Base-by-base conservation (phyloP, 2,329 filamentous ascomycete genomes). In the Trichoderma guizhouense region DNA sequence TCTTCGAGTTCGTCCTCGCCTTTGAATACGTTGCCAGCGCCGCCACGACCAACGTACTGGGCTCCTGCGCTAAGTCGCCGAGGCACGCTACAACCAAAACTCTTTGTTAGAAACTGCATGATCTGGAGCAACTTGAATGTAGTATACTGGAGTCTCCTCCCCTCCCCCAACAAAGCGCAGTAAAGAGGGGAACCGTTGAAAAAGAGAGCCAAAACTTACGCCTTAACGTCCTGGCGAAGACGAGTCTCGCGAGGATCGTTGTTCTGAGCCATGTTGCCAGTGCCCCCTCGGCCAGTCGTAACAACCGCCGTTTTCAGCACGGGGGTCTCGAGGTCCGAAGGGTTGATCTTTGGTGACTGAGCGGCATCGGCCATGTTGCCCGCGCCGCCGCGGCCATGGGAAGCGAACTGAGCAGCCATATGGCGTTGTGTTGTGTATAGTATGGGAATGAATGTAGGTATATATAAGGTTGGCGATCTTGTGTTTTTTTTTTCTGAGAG, bases 261-360 rank as follows among this genome's bases (percentile, higher is more conserved):
- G 79, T 91, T 91, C 76, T 83, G 85, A 62, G 92, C 90, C 92
- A 97, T 97, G 84, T 97, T 97, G 73, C 94, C 94, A 5, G 89
- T 91, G 73, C 95, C 95, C 71, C 95, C 95, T 66, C 95, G 92
- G 71, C 95, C 95, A 3, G 95, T 98, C 24, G 95, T 97, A 79
- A 95, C 94, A 75, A 93, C 86, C n/a, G 92, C 84, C 61, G 88
- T 88, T 84, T 97, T 97, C 79, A 98, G 89, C 14, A 89, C 92
- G 1, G 95, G 95, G 1, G 94, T 97, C 77, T 91, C 84, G 74
- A 97, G 89, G 78, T 95, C 92, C 72, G 88, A 82, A 58, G 89
- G 83, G 34, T 84, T 82, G 58, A 89, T 76, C 74, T 88, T 83
- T 65, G 89, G 84, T 15, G 84, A 84, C 74, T 85, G 82, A 74